Evolutionary conservation across 164 flowering plant species (phyloP).

Genomic region (Pachysandra terminalis): DNA sequence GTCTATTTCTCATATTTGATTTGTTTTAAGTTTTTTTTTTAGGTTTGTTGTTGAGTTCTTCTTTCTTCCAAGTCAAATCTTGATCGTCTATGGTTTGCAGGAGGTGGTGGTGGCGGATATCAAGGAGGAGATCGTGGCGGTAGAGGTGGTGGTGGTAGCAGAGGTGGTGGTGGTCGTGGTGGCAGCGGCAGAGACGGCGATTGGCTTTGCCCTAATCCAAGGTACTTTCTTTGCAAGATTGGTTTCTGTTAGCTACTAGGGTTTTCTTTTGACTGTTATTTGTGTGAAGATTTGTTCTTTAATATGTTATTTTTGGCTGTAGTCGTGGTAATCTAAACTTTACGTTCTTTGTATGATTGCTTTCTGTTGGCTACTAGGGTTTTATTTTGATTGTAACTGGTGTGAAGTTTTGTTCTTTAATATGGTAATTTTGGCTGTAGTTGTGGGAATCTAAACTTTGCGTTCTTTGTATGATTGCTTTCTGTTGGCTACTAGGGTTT

Average conservation of each 20-base stretch:
- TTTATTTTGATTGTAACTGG: background rate
- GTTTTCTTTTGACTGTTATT: background rate
- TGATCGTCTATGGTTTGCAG: background rate
- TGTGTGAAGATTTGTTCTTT: no score
- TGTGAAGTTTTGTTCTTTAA: no score
- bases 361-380: background rate
- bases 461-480: no score
- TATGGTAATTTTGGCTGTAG: no score
- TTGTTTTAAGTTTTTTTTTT: background rate
- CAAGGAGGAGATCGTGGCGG: constrained; percentile 9
- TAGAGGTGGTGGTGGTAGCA: background rate
- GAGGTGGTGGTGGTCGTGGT: constrained; percentile 33
- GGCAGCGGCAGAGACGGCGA: constrained; percentile 87
- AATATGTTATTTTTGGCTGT: no score
- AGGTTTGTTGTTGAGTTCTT: no score
- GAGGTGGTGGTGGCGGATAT: constrained; percentile 11
- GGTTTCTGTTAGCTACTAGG: background rate
- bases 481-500: background rate
- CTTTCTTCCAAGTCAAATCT: no score
- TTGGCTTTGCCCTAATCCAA: constrained; percentile 84
- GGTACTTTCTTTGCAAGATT: constrained; percentile 35
- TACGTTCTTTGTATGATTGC: background rate
- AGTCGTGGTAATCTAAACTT: no score
- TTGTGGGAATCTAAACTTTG: no score
- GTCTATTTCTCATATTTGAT: background rate